Evolutionary conservation across 805 yeast species (phyloP), one percentile per base, ranked within the genome.

Genomic region (Ogataea naganishii): DNA sequence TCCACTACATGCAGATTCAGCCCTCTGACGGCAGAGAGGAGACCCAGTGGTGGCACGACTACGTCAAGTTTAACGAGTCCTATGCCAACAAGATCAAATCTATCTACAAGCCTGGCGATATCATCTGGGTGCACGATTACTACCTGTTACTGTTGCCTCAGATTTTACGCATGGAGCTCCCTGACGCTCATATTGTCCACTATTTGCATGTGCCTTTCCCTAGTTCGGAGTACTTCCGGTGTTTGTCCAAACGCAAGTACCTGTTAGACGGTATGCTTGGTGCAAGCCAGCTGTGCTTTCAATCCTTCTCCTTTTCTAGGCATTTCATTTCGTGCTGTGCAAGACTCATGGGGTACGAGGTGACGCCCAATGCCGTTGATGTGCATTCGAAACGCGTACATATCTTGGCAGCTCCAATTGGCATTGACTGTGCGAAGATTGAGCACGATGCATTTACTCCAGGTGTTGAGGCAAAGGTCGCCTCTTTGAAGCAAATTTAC

Each of bases 121-220:
- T 88, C 23, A 78, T 88, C 33, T 83, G 95, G 94, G 69, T 88
- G 42, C 96, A 88, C 58, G 96, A 88, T 57, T 86, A 84, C 57
- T 84, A 88, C 47, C 59, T 88, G 36, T 56, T 86, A 38, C 58
- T 88, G 25, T 60, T 88, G 34, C 96, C 96, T 3, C 92, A 80
- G 48, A 65, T 88, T 53, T 58, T 88, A 39, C 68, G 95, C 41
- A 76, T 79, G 80, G 74, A 71, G 45, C 64, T 80, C 29, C 84
- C 84, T 3, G 72, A 78, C 33, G 81, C 83, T 5, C 63, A 64
- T 37, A 80, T 88, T 40, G 92, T 89, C 10, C 72, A 82, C 31
- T 86, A 72, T 54, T 57, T 88, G 40, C 96, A 88, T 53, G 71
- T 84, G 3, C 95, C 96, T n/a, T 88, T 89, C 67, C 96, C 96